These are phyloP conservation scores for Sclerotinia borealis DNA, from an alignment of 2,329 filamentous ascomycete genomes.

Conservation along the genomic window DNA sequence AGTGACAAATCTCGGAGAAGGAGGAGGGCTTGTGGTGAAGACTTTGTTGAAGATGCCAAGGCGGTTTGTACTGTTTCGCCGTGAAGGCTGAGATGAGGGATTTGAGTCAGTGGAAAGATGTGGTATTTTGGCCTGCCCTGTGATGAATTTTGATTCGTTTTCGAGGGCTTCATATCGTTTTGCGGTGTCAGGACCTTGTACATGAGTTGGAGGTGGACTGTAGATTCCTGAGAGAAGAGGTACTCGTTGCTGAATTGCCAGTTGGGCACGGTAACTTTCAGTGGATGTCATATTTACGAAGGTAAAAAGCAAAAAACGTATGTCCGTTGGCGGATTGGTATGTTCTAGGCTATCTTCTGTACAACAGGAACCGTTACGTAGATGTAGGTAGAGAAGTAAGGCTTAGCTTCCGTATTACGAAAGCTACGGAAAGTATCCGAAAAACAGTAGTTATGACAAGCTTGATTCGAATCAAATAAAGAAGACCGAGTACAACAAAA, in stretches of 20 bases:
- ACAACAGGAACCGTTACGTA: neutral
- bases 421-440: neutral
- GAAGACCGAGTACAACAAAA: neutral
- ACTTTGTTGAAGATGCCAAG: slow-evolving; percentile 6
- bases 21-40: neutral
- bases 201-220: neutral
- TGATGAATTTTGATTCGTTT: slow-evolving; percentile 1
- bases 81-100: neutral
- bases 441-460: neutral
- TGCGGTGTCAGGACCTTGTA: neutral
- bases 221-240: slow-evolving; percentile 5
- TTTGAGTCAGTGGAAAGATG: neutral
- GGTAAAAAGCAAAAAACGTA: no score
- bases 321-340: no score
- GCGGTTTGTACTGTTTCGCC: neutral
- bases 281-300: neutral
- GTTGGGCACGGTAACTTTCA: neutral
- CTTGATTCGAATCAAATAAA: neutral
- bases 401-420: neutral
- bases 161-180: neutral
- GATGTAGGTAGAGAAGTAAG: neutral
- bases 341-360: neutral
- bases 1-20: slow-evolving; percentile 5
- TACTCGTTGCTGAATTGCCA: neutral
- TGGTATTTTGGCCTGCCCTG: neutral